phyloP scores from a whole-genome alignment of 2,329 filamentous ascomycete genomes.

The Fusarium pilosicola region DNA sequence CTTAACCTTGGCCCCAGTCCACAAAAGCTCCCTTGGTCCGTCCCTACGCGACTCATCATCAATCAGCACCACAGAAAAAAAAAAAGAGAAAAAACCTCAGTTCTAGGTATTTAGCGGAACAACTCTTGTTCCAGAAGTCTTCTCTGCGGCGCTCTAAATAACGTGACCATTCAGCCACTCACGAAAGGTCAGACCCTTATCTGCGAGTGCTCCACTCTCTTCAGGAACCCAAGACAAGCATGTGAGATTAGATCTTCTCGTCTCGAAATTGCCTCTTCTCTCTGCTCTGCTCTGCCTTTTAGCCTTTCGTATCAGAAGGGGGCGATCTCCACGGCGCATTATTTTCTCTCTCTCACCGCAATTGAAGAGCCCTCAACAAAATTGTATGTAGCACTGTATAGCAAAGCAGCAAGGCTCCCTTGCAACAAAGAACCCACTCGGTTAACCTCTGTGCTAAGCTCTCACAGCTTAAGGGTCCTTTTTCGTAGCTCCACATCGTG shows the following conservation, averaged over 20 bases:
- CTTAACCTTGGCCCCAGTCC: conserved; percentile 7
- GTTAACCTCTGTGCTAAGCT: conserved; percentile 24
- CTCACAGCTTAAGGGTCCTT: conserved; percentile 10
- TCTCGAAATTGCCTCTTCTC: not conserved
- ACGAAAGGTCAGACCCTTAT: conserved; percentile 18
- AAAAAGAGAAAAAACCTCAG: not conserved
- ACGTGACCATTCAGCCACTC: conserved; percentile 29
- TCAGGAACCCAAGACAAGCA: conserved; percentile 22
- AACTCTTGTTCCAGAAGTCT: conserved; percentile 25
- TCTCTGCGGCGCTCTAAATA: conserved; percentile 8
- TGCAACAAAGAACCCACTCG: conserved; percentile 2
- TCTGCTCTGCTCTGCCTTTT: not conserved
- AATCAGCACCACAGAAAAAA: not conserved
- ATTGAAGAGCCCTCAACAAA: conserved; percentile 15
- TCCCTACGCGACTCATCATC: not conserved
- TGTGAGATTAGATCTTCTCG: conserved; percentile 6
- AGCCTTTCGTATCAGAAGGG: not conserved
- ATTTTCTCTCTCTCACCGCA: conserved; percentile 8
- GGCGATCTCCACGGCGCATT: not conserved
- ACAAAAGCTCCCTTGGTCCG: conserved; percentile 3
- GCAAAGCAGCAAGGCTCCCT: conserved; percentile 19
- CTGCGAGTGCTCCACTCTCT: conserved; percentile 14
- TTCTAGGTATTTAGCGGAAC: not conserved
- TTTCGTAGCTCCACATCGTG: conserved; percentile 10
- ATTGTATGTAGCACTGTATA: not conserved